Evolutionary conservation across 305 asterid species (phyloP), one percentile per base, ranked within the genome.

Genomic region (Fraxinus angustifolia): DNA sequence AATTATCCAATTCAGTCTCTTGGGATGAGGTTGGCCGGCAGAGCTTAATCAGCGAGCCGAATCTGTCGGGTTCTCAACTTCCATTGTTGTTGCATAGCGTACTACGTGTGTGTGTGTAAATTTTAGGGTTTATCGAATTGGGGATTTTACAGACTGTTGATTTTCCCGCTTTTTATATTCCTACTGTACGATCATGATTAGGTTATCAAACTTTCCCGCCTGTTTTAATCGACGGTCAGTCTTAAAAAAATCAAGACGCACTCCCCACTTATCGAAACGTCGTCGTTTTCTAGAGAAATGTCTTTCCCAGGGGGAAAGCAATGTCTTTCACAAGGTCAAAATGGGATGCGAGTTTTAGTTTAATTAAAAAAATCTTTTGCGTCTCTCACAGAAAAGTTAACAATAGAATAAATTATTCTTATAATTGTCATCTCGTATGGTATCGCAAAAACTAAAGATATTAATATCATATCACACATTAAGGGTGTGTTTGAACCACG

Each of bases 21-120:
- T 85, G 90, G 67, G 92, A 84, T 42, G 82, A 68, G 35, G 88
- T 84, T 30, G 84, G 81, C 6, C n/a, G 8, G 86, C 88, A 83
- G 79, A 73, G 19, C 38, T 82, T 35, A 8, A 78, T n/a, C 19
- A 82, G 84, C 1, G 75, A 72, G 65, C 62, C 82, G 73, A 82
- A 85, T 14, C 82, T 86, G 28, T 88, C 87, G 50, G 88, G 68
- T 56, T 68, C 72, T 72, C 84, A 17, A 8, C 79, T 71, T 83
- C 88, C 88, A 83, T 83, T 58, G 75, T 68, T 28, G 40, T 16
- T 14, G 40, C 10, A 8, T 23, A 23, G 16, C 28, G 16, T 31
- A 10, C 35, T 30, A 2, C 0, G 36, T 12, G 74, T 3, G 36
- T 12, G 75, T 28, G 26, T 23, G 36, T 28, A 11, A 14, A 68